Evolutionary conservation across 192 early-diverging fungal species (phyloP).

Genomic region (Linnemannia schmuckeri): DNA sequence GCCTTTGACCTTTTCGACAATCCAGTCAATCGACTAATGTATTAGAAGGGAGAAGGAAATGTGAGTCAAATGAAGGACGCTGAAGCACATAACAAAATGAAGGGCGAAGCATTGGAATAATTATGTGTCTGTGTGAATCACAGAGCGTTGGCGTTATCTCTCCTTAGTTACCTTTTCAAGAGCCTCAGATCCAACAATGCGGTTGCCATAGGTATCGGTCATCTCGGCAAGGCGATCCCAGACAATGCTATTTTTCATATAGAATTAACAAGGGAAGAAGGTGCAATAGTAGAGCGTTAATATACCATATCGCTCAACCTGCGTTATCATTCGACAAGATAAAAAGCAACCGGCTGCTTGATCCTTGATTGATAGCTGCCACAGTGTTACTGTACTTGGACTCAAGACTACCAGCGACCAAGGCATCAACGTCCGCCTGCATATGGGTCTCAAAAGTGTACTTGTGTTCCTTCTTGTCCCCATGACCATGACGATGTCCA

Average conservation of each 20-base stretch:
- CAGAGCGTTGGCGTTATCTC: no score
- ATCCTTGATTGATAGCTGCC: not conserved
- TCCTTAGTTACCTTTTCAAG: conserved; percentile 57
- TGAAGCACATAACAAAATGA: not conserved
- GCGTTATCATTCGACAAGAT: not conserved
- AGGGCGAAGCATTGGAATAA: not conserved
- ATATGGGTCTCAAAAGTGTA: conserved; percentile 39
- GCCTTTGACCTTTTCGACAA: conserved; percentile 58
- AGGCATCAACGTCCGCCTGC: conserved; percentile 33
- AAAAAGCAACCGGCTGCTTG: not conserved
- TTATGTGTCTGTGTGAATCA: not conserved
- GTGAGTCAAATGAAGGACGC: not conserved
- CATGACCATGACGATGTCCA: not conserved
- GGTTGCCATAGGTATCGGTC: conserved; percentile 71
- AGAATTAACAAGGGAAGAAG: not conserved
- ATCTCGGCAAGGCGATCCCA: conserved; percentile 76
- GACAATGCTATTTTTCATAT: conserved; percentile 29
- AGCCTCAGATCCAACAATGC: conserved; percentile 64
- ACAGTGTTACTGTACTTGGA: conserved; percentile 22
- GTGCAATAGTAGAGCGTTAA: not conserved
- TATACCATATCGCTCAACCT: not conserved
- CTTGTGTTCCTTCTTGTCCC: not conserved
- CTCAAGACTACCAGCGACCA: conserved; percentile 52
- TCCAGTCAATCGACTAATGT: conserved; percentile 64
- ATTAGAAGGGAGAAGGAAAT: not conserved